phyloP scores from a whole-genome alignment of 2,329 filamentous ascomycete genomes.

The Teratosphaeria gauchensis region DNA sequence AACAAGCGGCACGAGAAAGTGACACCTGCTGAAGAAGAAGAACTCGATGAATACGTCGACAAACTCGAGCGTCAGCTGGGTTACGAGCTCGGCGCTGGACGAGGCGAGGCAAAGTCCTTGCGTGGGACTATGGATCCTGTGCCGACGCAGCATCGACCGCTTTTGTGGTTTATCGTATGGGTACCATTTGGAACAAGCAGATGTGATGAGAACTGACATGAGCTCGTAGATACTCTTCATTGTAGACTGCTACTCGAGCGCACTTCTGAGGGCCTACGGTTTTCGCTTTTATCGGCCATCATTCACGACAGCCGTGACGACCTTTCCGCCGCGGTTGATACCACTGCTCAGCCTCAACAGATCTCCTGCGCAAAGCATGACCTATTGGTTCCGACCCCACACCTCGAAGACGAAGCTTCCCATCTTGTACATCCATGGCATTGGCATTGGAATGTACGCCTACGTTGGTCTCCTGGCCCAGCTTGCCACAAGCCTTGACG shows the following conservation, averaged over 20 bases:
- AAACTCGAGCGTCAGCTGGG: slow-evolving; percentile 45
- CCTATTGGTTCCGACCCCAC: slow-evolving; percentile 57
- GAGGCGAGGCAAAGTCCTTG: slow-evolving; percentile 41
- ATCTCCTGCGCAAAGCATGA: slow-evolving; percentile 41
- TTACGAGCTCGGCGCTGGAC: slow-evolving; percentile 40
- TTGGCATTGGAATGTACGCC: slow-evolving; percentile 55
- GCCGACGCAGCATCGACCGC: slow-evolving; percentile 6
- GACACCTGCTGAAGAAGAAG: slow-evolving; percentile 31
- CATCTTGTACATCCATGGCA: slow-evolving; percentile 58
- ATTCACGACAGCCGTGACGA: slow-evolving; percentile 27
- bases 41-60: slow-evolving; percentile 44
- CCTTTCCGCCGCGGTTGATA: slow-evolving; percentile 49
- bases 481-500: background rate
- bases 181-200: background rate
- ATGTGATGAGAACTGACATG: background rate
- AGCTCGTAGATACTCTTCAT: background rate
- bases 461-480: slow-evolving; percentile 49
- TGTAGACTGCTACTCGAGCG: background rate
- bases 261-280: background rate
- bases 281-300: slow-evolving; percentile 5
- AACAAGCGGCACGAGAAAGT: slow-evolving; percentile 47
- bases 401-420: slow-evolving; percentile 46
- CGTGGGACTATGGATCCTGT: slow-evolving; percentile 6
- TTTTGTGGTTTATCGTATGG: slow-evolving; percentile 5
- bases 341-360: slow-evolving; percentile 34